phyloP scores from a whole-genome alignment of 2,329 filamentous ascomycete species.

The Cytospora piceicola region DNA sequence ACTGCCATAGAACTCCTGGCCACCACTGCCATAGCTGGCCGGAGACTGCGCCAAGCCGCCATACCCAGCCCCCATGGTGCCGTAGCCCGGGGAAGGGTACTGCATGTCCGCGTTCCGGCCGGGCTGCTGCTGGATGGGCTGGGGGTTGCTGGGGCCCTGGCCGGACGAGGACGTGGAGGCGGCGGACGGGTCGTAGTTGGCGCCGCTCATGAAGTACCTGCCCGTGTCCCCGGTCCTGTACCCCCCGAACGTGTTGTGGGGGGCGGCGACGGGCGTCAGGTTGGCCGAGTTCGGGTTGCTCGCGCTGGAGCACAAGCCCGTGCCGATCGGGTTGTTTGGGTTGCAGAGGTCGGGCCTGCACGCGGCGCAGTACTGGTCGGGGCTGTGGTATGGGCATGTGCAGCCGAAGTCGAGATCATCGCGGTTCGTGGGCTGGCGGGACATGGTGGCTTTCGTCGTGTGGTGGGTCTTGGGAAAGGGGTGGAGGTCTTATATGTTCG shows the following conservation, averaged over 20 bases:
- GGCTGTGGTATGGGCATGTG: neutral
- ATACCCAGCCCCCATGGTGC: neutral
- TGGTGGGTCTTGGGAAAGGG: neutral
- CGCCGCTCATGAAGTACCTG: neutral
- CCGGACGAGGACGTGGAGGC: neutral
- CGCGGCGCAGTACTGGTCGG: neutral
- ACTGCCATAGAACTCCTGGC: neutral
- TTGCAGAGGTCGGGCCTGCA: neutral
- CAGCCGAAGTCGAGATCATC: neutral
- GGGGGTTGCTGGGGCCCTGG: conserved; percentile 2
- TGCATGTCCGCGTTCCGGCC: neutral
- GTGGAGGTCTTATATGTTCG: neutral
- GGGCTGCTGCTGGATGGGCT: neutral
- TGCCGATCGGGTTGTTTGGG: neutral
- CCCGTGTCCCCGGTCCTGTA: neutral
- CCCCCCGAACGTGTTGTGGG: neutral
- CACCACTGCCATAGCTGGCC: neutral
- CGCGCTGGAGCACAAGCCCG: neutral
- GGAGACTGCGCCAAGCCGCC: neutral
- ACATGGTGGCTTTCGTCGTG: neutral
- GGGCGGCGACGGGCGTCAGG: neutral
- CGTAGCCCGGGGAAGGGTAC: neutral
- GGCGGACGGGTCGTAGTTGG: neutral
- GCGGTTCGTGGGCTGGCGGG: neutral
- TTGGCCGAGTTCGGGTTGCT: neutral